Evolutionary conservation across 495 filamentous ascomycete species (phyloP).

Genomic region (Polyplosphaeria fusca): DNA sequence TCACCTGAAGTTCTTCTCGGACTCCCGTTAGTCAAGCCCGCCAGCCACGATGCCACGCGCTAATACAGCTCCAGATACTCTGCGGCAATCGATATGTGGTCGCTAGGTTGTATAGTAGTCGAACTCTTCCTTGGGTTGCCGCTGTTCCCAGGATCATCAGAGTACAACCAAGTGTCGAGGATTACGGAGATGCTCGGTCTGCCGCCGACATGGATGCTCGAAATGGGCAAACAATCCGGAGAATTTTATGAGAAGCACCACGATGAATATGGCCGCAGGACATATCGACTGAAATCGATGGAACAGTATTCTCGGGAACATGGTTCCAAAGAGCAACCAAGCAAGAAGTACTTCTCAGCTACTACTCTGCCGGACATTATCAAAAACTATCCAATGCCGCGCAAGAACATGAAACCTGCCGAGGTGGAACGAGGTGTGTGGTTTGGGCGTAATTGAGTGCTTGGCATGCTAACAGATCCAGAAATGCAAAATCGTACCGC

Average conservation of each 20-base stretch:
- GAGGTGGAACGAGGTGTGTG: conserved; percentile 90
- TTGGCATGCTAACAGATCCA: conserved; percentile 42
- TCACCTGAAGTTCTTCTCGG: conserved; percentile 95
- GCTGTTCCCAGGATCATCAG: conserved; percentile 94
- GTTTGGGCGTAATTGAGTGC: not conserved
- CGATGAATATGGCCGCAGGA: conserved; percentile 85
- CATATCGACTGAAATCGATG: conserved; percentile 91
- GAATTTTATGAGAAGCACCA: conserved; percentile 97
- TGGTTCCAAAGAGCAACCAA: conserved; percentile 94
- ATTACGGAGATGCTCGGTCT: conserved; percentile 99
- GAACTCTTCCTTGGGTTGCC: conserved; percentile 95
- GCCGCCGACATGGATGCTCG: conserved; percentile 98
- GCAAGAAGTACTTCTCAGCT: conserved; percentile 98
- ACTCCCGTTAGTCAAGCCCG: conserved; percentile 59
- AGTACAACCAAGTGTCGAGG: conserved; percentile 96
- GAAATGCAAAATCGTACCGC: conserved; percentile 97
- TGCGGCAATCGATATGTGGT: conserved; percentile 99
- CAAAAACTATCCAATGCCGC: conserved; percentile 92
- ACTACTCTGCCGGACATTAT: conserved; percentile 95
- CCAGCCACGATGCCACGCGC: not conserved
- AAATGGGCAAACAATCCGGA: conserved; percentile 96
- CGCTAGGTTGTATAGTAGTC: conserved; percentile 96
- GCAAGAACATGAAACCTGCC: conserved; percentile 98
- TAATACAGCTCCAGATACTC: conserved; percentile 63
- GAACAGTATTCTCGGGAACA: conserved; percentile 96